phyloP scores from a whole-genome alignment of 352 stramenopile species.

The Phytophthora cactorum region DNA sequence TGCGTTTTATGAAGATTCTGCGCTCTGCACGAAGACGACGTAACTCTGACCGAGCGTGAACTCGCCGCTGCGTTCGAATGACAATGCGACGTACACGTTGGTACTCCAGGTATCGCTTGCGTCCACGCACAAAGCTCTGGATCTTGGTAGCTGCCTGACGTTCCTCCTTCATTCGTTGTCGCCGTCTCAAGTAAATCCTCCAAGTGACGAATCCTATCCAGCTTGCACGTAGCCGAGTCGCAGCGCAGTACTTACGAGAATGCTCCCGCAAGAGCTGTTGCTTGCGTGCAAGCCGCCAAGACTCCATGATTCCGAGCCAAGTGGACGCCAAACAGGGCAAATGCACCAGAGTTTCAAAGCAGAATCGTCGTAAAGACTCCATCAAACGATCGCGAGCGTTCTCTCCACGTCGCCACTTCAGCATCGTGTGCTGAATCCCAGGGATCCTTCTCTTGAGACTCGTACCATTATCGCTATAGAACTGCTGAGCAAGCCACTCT shows the following conservation, averaged over 20 bases:
- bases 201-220: slow-evolving; percentile 44
- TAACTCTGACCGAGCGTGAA: slow-evolving; percentile 47
- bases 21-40: slow-evolving; percentile 42
- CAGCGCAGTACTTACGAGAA: slow-evolving; percentile 48
- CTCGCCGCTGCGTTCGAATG: slow-evolving; percentile 26
- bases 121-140: slow-evolving; percentile 49
- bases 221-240: slow-evolving; percentile 52
- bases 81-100: slow-evolving; percentile 9
- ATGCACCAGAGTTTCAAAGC: slow-evolving; percentile 54
- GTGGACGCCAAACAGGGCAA: slow-evolving; percentile 43
- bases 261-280: slow-evolving; percentile 30
- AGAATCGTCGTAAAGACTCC: slow-evolving; percentile 37
- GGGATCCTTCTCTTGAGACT: slow-evolving; percentile 1
- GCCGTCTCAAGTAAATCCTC: slow-evolving; percentile 18
- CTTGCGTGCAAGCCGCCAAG: slow-evolving; percentile 55
- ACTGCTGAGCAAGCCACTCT: slow-evolving; percentile 39
- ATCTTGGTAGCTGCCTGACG: slow-evolving; percentile 50
- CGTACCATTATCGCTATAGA: slow-evolving; percentile 31
- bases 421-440: slow-evolving; percentile 25
- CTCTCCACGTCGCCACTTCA: slow-evolving; percentile 14
- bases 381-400: slow-evolving; percentile 7
- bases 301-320: slow-evolving; percentile 55
- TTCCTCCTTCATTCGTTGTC: slow-evolving; percentile 46
- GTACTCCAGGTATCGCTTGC: slow-evolving; percentile 30
- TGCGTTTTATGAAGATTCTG: slow-evolving; percentile 43